Percentiles rank a stretch among this genome's conserved stretches.
Evolutionary conservation across 768 basidiomycete species (phyloP).

Genomic region (Termitomyces eurrhizus): DNA sequence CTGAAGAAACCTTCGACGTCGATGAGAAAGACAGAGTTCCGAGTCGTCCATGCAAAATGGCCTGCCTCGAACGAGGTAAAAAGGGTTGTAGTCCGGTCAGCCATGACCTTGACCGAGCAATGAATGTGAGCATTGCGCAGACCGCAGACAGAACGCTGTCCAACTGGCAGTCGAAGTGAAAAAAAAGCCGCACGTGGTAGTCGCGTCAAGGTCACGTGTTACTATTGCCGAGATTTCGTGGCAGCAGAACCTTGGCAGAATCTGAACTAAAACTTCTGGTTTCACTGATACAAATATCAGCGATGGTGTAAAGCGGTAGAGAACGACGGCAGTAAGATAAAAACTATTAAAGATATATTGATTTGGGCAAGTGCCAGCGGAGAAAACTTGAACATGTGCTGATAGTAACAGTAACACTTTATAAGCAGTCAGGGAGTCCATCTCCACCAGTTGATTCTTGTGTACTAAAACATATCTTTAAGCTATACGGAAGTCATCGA

Average conservation of each 20-base stretch:
- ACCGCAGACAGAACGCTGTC: background rate
- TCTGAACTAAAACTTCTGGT: background rate
- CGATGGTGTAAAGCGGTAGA: too few species aligned
- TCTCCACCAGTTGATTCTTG: too few species aligned
- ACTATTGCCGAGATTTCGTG: background rate
- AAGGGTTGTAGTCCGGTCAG: background rate
- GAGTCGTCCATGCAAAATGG: background rate
- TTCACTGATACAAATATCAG: too few species aligned
- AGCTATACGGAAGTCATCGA: too few species aligned
- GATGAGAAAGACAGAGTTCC: conserved; percentile 9
- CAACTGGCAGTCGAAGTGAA: background rate
- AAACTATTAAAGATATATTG: too few species aligned
- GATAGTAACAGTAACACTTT: too few species aligned
- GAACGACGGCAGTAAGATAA: too few species aligned
- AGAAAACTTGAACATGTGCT: too few species aligned
- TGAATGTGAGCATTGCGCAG: conserved; percentile 9
- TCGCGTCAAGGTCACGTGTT: background rate
- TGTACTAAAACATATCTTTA: too few species aligned
- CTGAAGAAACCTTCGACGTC: conserved; percentile 17
- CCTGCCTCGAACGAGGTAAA: background rate
- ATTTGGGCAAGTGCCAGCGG: too few species aligned
- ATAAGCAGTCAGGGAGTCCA: too few species aligned
- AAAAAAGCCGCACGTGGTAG: background rate
- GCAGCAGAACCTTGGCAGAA: too few species aligned
- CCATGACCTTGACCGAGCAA: conserved; percentile 6